phyloP scores from a whole-genome alignment of 208 protist genomes.

The Crithidia expoeki region DNA sequence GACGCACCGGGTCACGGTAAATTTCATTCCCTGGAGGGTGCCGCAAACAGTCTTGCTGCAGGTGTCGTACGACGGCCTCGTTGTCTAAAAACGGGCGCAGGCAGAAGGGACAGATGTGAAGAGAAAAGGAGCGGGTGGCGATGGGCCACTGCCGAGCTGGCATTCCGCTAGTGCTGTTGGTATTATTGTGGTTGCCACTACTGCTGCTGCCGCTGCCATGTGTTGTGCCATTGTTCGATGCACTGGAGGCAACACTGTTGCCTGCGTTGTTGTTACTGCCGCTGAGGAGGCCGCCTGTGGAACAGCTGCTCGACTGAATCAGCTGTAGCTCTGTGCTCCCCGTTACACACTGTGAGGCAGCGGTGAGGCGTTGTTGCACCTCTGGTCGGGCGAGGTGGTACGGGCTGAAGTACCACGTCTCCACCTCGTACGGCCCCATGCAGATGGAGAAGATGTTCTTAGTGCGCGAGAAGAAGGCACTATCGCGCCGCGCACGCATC shows the following conservation, averaged over 20 bases:
- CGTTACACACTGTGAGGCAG: conserved; percentile 50
- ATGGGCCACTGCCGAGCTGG: conserved; percentile 24
- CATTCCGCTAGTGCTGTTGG: neutral
- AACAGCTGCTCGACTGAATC: conserved; percentile 7
- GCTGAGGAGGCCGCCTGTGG: too few relatives aligned
- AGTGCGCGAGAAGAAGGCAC: conserved; percentile 89
- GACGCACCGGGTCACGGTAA: conserved; percentile 84
- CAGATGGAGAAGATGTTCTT: conserved; percentile 97
- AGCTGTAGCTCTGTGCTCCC: conserved; percentile 64
- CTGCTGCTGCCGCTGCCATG: neutral
- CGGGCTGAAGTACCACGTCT: conserved; percentile 98
- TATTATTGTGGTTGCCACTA: conserved; percentile 9
- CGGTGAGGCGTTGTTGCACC: conserved; percentile 63
- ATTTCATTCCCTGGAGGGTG: conserved; percentile 93
- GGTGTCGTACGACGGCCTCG: conserved; percentile 84
- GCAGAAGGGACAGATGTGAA: conserved; percentile 99
- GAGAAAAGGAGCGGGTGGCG: conserved; percentile 57
- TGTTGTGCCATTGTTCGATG: too few relatives aligned
- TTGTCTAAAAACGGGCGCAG: conserved; percentile 94
- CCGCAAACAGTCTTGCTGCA: conserved; percentile 77
- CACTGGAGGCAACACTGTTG: too few relatives aligned
- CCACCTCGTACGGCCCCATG: conserved; percentile 95
- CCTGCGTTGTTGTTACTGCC: conserved; percentile 7
- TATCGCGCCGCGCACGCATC: conserved; percentile 76
- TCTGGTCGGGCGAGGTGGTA: conserved; percentile 92